Evolutionary conservation across 2,329 filamentous ascomycete species (phyloP).

Genomic region (Huntiella moniliformis): DNA sequence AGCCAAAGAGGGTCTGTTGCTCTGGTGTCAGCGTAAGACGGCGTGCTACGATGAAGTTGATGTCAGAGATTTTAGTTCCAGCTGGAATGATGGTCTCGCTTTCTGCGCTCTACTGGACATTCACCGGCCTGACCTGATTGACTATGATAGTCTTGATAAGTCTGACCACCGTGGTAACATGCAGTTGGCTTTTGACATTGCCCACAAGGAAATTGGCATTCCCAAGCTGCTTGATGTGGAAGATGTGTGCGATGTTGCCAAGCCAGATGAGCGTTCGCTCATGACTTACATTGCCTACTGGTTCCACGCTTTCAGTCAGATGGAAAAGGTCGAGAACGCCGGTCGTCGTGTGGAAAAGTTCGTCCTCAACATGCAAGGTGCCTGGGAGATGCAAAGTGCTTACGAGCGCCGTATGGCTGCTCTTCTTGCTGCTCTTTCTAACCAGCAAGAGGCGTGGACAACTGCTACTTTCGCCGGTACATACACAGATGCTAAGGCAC

Average conservation of each 20-base stretch:
- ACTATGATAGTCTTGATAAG: constrained; percentile 90
- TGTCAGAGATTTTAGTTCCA: constrained; percentile 81
- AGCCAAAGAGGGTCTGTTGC: constrained; percentile 79
- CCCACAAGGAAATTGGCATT: constrained; percentile 89
- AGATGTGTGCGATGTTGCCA: constrained; percentile 90
- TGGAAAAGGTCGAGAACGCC: constrained; percentile 96
- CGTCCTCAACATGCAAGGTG: constrained; percentile 94
- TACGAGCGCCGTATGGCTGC: constrained; percentile 83
- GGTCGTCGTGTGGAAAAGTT: constrained; percentile 95
- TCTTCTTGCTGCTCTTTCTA: constrained; percentile 54
- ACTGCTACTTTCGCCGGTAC: constrained; percentile 73
- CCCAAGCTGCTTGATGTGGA: constrained; percentile 91
- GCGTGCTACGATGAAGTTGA: constrained; percentile 96
- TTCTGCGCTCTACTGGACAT: constrained; percentile 96
- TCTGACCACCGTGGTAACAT: constrained; percentile 89
- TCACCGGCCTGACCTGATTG: constrained; percentile 88
- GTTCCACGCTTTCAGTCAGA: constrained; percentile 98
- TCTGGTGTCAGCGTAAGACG: constrained; percentile 98
- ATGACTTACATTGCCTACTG: constrained; percentile 99
- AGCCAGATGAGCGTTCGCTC: constrained; percentile 85
- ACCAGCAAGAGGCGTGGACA: constrained; percentile 60
- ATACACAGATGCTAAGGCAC: constrained; percentile 78
- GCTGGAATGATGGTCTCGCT: constrained; percentile 93
- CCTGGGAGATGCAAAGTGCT: constrained; percentile 97
- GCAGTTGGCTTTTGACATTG: constrained; percentile 94